phyloP scores from a whole-genome alignment of 129 eudicot genomes.

The Flaveria brownii region DNA sequence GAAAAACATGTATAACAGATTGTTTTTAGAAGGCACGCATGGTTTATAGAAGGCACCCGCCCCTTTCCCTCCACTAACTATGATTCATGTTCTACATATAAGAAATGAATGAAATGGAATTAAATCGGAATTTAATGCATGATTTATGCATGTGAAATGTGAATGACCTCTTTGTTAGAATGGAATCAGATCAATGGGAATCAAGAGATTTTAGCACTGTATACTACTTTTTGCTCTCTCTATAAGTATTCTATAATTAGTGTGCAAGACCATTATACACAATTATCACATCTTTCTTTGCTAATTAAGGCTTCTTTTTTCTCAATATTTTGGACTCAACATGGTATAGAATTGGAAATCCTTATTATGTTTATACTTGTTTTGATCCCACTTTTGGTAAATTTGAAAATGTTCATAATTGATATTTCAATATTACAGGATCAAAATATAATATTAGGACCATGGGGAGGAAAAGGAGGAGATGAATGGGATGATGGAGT shows the following conservation, averaged over 20 bases:
- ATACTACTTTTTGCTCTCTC: slow-evolving; percentile 8
- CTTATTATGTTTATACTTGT: background rate
- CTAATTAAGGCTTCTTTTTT: background rate
- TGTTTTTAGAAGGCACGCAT: background rate
- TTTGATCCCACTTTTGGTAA: background rate
- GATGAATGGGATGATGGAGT: slow-evolving; percentile 58
- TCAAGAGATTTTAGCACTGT: background rate
- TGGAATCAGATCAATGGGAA: background rate
- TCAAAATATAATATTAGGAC: slow-evolving; percentile 40
- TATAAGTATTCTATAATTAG: slow-evolving; percentile 10
- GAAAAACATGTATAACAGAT: background rate
- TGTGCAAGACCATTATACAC: slow-evolving; percentile 8
- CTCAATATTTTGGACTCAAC: background rate
- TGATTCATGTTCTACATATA: background rate
- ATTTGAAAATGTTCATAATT: background rate
- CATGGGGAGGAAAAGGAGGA: slow-evolving; percentile 80
- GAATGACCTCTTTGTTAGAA: slow-evolving; percentile 8
- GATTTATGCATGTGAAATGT: slow-evolving; percentile 5
- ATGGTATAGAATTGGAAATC: slow-evolving; percentile 40
- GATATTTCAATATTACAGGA: slow-evolving; percentile 12
- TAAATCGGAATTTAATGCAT: background rate
- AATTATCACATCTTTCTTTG: background rate
- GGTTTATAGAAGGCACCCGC: too few species aligned
- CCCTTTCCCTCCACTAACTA: background rate
- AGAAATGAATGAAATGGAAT: background rate